Conservation (phyloP, 129 eudicot species). For the Erigeron canadensis region DNA sequence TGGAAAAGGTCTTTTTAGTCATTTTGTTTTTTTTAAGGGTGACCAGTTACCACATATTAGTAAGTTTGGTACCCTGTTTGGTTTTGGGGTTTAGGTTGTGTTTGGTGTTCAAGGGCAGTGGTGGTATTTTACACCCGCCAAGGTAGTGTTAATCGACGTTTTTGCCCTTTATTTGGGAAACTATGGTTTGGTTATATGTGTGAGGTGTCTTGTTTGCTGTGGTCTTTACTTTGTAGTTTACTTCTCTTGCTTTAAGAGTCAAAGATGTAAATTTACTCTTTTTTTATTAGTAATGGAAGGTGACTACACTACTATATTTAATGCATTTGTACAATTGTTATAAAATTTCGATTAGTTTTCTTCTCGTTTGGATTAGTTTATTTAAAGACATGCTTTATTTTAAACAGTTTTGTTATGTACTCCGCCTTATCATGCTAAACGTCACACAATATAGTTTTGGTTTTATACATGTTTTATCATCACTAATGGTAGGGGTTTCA, state of each 20-base stretch:
- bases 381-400: too few species aligned
- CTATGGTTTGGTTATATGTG: not conserved
- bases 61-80: slow-evolving; percentile 11
- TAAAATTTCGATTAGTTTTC: too few species aligned
- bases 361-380: too few species aligned
- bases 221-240: slow-evolving; percentile 13
- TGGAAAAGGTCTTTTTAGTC: slow-evolving; percentile 35
- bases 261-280: slow-evolving; percentile 22
- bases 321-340: not conserved
- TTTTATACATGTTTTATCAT: too few species aligned
- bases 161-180: slow-evolving; percentile 30
- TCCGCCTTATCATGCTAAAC: too few species aligned
- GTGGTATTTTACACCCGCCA: slow-evolving; percentile 56
- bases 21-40: slow-evolving; percentile 27
- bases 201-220: slow-evolving; percentile 19
- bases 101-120: slow-evolving; percentile 37
- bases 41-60: slow-evolving; percentile 4
- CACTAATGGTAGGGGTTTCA: too few species aligned
- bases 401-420: too few species aligned
- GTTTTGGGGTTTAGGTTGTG: slow-evolving; percentile 1
- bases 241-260: slow-evolving; percentile 7
- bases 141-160: slow-evolving; percentile 23
- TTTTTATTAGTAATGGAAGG: slow-evolving; percentile 36
- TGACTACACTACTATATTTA: slow-evolving; percentile 22
- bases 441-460: too few species aligned